These are phyloP conservation scores for Leonotis leonurus DNA, from an alignment of 257 asterid species.

Conservation along the genomic window DNA sequence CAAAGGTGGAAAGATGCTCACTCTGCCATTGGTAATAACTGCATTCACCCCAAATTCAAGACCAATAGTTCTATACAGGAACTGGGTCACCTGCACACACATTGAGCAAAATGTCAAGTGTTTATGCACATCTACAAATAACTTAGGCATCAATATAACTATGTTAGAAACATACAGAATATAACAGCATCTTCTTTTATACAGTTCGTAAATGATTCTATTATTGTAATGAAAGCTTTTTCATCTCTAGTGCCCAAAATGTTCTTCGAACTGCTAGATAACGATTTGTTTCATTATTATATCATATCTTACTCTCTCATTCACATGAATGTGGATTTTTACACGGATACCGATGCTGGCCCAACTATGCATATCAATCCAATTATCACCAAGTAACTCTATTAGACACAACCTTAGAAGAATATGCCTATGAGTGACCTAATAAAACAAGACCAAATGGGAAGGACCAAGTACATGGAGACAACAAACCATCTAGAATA, in stretches of 20 bases:
- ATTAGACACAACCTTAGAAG: not conserved
- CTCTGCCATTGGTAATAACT: constrained; percentile 97
- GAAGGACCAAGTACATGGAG: not conserved
- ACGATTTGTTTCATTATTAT: constrained; percentile 1
- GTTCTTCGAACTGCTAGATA: constrained; percentile 5
- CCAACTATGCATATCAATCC: not conserved
- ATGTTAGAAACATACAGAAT: not conserved
- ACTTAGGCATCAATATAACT: not conserved
- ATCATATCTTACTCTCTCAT: not conserved
- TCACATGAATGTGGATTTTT: not conserved
- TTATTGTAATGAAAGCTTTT: not conserved
- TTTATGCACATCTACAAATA: not conserved
- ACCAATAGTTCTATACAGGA: constrained; percentile 60
- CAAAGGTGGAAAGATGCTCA: constrained; percentile 36
- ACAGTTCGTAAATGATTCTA: not conserved
- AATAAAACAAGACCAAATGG: not conserved
- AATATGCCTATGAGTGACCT: not conserved
- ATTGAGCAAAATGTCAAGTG: constrained; percentile 21
- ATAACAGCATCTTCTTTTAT: not conserved
- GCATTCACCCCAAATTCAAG: constrained; percentile 67
- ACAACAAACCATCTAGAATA: not conserved
- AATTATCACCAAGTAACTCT: not conserved
- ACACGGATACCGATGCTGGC: not conserved
- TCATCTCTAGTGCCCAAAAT: not conserved
- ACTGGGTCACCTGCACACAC: constrained; percentile 65